These are phyloP conservation scores for Diaporthe ilicicola DNA, from an alignment of 2,329 filamentous ascomycete genomes.

Conservation along the genomic window DNA sequence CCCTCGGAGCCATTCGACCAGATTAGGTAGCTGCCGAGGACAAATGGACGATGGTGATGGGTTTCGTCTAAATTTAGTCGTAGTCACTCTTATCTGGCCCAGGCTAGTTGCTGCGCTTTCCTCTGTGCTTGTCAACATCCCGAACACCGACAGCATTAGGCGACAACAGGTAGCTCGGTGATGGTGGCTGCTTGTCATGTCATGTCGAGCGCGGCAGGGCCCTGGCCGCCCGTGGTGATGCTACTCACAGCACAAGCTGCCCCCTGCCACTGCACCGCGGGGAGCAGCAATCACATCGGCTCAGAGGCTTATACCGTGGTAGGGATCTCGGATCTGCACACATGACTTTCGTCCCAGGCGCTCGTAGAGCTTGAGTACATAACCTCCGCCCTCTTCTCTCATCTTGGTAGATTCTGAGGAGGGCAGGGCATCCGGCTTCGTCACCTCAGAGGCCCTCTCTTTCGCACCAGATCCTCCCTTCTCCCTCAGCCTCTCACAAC, in stretches of 20 bases:
- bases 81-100: conserved; percentile 15
- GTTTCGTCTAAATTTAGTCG: conserved; percentile 20
- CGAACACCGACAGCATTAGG: conserved; percentile 11
- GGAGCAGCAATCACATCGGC: conserved; percentile 11
- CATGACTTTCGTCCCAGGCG: neutral
- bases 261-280: conserved; percentile 4
- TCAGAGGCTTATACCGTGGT: neutral
- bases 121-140: conserved; percentile 3
- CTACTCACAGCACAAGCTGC: neutral
- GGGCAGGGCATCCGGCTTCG: neutral
- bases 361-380: conserved; percentile 3
- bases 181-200: neutral
- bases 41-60: neutral
- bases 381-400: neutral
- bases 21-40: conserved; percentile 4
- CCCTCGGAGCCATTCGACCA: neutral
- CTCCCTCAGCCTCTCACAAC: neutral
- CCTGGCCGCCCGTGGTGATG: neutral
- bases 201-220: neutral
- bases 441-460: neutral
- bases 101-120: neutral
- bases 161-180: neutral
- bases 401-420: neutral
- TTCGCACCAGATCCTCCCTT: neutral
- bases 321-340: conserved; percentile 7